Base-by-base conservation (phyloP, 1,284 basidiomycete species). In the Puccinia triticina region DNA sequence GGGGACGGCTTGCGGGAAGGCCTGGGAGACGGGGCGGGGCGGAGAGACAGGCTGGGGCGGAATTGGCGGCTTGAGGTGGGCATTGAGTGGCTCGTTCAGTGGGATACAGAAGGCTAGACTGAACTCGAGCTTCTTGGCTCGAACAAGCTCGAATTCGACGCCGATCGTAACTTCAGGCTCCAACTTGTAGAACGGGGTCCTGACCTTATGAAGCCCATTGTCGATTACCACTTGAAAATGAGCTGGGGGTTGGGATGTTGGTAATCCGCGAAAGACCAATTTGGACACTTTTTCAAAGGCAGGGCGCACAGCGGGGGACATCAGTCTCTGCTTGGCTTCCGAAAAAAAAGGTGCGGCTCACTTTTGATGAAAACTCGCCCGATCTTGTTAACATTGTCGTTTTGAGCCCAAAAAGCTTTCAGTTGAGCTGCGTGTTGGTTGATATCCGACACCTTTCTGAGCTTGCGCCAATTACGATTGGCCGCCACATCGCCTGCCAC, bases 371-470 rank as follows among this genome's bases (percentile, higher is more conserved):
- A 82, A 43, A 82, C 80, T 37, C 72, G 69, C 0, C 80, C 80
- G 43, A 82, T 82, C 59, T 67, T 74, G 48, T 53, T 82, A 11
- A 48, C 29, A 37, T 82, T 75, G 23, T 61, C 80, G 43, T 82
- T 74, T 57, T 74, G 72, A 53, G 80, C 72, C 80, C 80, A 82
- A 40, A 82, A 75, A 7, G 71, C 72, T 74, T 82, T 82, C 43
- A 82, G 53, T 46, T 82, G 71, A 66, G 72, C 72, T 57, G 72
- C 80, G 48, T 82, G 80, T 67, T 82, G 67, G 53, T 82, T 82
- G 29, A 82, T 82, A 75, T 82, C 80, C 14, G 80, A 82, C 4
- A 82, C 80, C 61, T 82, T 82, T 26, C 80, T 26, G 40, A 82
- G 48, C 50, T 82, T 82, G 32, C 80, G 71, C 80, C 80, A 82